phyloP scores from a whole-genome alignment of 345 rosid genomes.

The Gossypium arboreum region DNA sequence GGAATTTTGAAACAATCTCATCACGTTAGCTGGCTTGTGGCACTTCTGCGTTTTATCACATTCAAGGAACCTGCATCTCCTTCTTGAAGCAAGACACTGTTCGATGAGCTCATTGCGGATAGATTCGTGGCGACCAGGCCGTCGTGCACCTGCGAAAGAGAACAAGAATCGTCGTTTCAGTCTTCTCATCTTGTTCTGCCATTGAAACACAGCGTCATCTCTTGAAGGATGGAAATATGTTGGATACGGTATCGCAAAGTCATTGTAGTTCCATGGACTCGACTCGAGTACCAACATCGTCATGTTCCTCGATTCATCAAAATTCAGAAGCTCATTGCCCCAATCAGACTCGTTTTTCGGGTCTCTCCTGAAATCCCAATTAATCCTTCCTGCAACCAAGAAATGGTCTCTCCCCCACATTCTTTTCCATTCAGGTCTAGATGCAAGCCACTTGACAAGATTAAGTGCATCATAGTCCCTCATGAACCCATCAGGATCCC shows the following conservation, averaged over 20 bases:
- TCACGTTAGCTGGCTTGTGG: constrained; percentile 40
- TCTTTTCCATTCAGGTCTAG: constrained; percentile 62
- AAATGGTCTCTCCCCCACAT: constrained; percentile 76
- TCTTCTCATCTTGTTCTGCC: constrained; percentile 61
- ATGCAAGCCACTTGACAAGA: constrained; percentile 56
- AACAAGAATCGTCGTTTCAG: constrained; percentile 44
- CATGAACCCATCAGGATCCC: constrained; percentile 43
- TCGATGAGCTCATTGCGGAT: constrained; percentile 55
- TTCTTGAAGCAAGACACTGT: constrained; percentile 56
- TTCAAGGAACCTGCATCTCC: constrained; percentile 54
- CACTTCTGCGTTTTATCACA: constrained; percentile 37
- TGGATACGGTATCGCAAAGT: constrained; percentile 77
- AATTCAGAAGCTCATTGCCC: constrained; percentile 71
- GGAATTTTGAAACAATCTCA: constrained; percentile 56
- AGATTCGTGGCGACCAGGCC: constrained; percentile 47
- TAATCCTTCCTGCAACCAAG: constrained; percentile 74
- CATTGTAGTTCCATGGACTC: constrained; percentile 68
- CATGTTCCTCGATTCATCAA: constrained; percentile 70
- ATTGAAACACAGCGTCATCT: constrained; percentile 40
- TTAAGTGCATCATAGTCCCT: constrained; percentile 53
- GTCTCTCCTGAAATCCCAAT: constrained; percentile 82
- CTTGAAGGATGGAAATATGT: constrained; percentile 74
- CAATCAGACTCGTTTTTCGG: constrained; percentile 43
- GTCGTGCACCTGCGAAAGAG: constrained; percentile 61
- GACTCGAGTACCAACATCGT: constrained; percentile 67